Conservation (phyloP, 768 basidiomycete genomes). For the Hericium rajendrae region DNA sequence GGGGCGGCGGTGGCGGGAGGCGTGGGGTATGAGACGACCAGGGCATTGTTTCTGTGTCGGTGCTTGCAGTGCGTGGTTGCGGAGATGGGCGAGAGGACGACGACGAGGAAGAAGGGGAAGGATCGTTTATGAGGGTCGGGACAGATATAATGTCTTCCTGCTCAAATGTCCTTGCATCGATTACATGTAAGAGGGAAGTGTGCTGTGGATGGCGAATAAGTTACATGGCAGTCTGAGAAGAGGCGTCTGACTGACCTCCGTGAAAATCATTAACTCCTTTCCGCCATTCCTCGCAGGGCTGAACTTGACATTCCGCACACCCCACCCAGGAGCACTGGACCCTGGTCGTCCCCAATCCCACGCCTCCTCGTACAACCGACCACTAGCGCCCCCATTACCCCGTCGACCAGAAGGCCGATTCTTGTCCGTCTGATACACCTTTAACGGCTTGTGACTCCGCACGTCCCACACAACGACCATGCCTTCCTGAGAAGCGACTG, state of each 20-base stretch:
- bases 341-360: slow-evolving; percentile 56
- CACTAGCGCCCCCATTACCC: slow-evolving; percentile 31
- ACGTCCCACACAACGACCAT: slow-evolving; percentile 79
- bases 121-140: slow-evolving; percentile 28
- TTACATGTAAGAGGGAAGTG: slow-evolving; percentile 68
- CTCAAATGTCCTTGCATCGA: slow-evolving; percentile 84
- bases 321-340: slow-evolving; percentile 62
- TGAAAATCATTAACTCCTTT: slow-evolving; percentile 79
- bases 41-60: background rate
- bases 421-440: slow-evolving; percentile 52
- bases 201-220: slow-evolving; percentile 39
- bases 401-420: slow-evolving; percentile 17
- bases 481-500: slow-evolving; percentile 77
- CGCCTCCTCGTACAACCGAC: slow-evolving; percentile 51
- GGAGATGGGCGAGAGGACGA: slow-evolving; percentile 9
- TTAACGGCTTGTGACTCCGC: slow-evolving; percentile 59
- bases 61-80: slow-evolving; percentile 3
- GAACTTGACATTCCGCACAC: slow-evolving; percentile 82
- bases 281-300: slow-evolving; percentile 46
- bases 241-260: slow-evolving; percentile 50
- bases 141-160: slow-evolving; percentile 59
- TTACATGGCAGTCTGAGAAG: background rate
- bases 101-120: slow-evolving; percentile 7
- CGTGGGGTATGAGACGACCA: background rate
- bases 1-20: background rate